Base-by-base conservation (phyloP, 208 protist species). In the Strigomonas culicis region DNA sequence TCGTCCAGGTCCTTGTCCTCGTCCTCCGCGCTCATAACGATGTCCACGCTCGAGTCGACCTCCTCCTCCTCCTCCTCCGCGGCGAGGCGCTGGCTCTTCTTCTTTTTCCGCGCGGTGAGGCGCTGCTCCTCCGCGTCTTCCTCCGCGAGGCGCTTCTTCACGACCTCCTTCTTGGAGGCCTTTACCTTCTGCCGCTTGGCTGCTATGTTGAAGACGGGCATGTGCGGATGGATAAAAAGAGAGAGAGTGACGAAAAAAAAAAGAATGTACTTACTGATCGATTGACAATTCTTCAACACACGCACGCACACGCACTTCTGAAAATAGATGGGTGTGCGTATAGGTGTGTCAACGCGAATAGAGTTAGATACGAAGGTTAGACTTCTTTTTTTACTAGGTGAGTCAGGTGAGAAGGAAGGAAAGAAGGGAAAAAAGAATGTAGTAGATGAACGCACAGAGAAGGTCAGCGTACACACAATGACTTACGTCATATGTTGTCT, bases 171-270 rank as follows among this genome's bases (percentile, higher is more conserved):
- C 36, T 62, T 74, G 43, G 13, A n/a, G 25, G 67, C 52, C 60
- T 17, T 34, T 68, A 63, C 68, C 68, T 80, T 80, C 63, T 74
- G 74, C 61, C 86, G 87, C 63, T 77, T 82, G 17, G 77, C 44
- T 3, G 80, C 87, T 63, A 89, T 44, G 21, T 77, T 67, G 70
- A 88, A 93, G 27, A 93, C 72, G 27, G 78, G 71, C 87, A 93
- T 93, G 2, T 56, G 11, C 7, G 25, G 30, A 59, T 41, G 7
- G 47, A 39, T 39, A 11, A n/a, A 36, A 60, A 6, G 10, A 36
- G 22, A 60, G 22, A 7, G 21, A 53, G 6, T 19, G 24, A 34
- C 2, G 19, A 46, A 22, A 30, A 56, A 47, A 43, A 60, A 60
- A 39, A 2, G 39, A 51, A 24, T 43, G 7, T 65, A 31, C 19